A percentile compares a stretch with the other conserved stretches of the same genome.
Conservation (phyloP, 208 protist species). For the Leishmania amazonensis region DNA sequence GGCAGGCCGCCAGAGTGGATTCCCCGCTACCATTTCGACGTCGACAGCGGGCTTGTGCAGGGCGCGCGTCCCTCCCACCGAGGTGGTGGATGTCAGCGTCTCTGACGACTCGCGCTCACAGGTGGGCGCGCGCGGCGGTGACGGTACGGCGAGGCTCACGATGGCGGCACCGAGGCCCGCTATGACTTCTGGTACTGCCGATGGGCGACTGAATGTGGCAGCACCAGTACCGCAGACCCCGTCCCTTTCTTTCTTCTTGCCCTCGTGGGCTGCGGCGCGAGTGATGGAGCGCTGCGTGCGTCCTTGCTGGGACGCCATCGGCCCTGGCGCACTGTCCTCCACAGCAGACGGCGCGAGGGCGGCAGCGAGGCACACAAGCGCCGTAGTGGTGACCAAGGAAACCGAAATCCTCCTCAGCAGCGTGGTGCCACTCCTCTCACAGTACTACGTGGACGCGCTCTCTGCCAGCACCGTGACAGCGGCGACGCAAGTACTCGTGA, state of each 20-base stretch:
- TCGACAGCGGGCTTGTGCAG: neutral
- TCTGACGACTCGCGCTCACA: neutral
- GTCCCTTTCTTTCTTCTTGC: constrained; percentile 35
- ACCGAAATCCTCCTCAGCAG: constrained; percentile 16
- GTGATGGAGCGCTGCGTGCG: constrained; percentile 24
- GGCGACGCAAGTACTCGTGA: constrained; percentile 29
- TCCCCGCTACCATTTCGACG: neutral
- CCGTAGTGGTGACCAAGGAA: constrained; percentile 11
- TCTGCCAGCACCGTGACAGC: constrained; percentile 18
- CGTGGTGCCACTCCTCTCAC: constrained; percentile 31
- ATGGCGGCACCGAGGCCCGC: neutral
- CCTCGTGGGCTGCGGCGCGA: constrained; percentile 13
- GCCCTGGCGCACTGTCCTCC: neutral
- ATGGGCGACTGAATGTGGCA: neutral
- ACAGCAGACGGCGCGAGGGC: neutral
- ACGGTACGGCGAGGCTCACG: neutral
- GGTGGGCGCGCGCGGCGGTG: neutral
- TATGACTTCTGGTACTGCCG: neutral
- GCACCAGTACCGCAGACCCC: constrained; percentile 1
- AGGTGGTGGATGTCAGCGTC: neutral
- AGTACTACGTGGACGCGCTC: constrained; percentile 29
- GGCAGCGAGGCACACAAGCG: neutral
- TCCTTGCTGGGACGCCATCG: constrained; percentile 6
- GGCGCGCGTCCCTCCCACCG: neutral
- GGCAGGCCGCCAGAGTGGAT: neutral